Evolutionary conservation across 2,329 filamentous ascomycete genomes (phyloP).

Genomic region (Aspergillus spinulosporus): DNA sequence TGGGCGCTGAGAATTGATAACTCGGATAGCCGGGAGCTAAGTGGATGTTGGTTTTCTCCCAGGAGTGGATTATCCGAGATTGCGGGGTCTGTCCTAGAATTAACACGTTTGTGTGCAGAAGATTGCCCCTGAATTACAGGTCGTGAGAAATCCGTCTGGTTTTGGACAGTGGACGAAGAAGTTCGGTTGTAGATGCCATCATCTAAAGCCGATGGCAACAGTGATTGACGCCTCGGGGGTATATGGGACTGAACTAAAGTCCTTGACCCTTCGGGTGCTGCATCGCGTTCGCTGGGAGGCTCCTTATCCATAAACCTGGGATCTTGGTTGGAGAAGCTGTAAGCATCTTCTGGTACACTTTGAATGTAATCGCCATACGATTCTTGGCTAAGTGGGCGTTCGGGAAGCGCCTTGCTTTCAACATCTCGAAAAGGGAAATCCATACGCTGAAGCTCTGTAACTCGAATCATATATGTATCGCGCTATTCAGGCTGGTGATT

Average conservation of each 20-base stretch:
- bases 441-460: constrained; percentile 79
- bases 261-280: constrained; percentile 28
- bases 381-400: constrained; percentile 64
- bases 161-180: constrained; percentile 29
- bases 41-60: constrained; percentile 6
- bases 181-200: constrained; percentile 26
- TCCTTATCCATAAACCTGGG: constrained; percentile 54
- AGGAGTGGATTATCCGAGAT: not conserved
- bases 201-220: constrained; percentile 38
- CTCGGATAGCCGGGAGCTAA: constrained; percentile 17
- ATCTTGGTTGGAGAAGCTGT: constrained; percentile 51
- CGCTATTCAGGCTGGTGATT: constrained; percentile 55
- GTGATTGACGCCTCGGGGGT: constrained; percentile 41
- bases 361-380: constrained; percentile 46
- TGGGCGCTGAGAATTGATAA: constrained; percentile 26
- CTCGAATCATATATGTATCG: constrained; percentile 85
- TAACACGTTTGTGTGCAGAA: not conserved
- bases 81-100: not conserved
- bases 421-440: constrained; percentile 50
- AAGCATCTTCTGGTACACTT: constrained; percentile 38
- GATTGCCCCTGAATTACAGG: constrained; percentile 17
- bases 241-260: constrained; percentile 30
- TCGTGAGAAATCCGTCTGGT: constrained; percentile 47
- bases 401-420: constrained; percentile 75
- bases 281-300: constrained; percentile 33